Base-by-base conservation (phyloP, 1,139 yeast species). In the Saccharomyces pastorianus region DNA sequence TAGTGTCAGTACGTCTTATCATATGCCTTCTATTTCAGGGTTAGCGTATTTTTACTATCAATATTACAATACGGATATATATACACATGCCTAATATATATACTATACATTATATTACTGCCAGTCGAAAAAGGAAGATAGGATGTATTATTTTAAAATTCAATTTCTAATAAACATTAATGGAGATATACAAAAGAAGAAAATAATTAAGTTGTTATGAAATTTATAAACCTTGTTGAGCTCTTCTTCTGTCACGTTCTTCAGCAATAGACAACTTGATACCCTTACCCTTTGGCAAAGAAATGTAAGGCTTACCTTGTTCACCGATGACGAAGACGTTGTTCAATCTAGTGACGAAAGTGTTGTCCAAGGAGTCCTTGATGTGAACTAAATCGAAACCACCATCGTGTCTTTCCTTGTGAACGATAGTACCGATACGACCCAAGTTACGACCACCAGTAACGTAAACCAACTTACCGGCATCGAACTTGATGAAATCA, bases 371-470 rank as follows among this genome's bases (percentile, higher is more conserved):
- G 64, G 96, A 78, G 76, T 91, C 99, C 86, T 91, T 91, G 78
- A 91, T 85, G 88, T 91, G 98, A 71, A 91, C 97, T 77, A 91
- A 86, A 79, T 91, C 98, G 83, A 93, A 91, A 77, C 98, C 98
- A 77, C 99, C 99, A 77, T 91, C 96, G 84, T 91, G 99, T 81
- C 88, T 89, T 82, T 91, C 99, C 81, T 95, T 87, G 95, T 91
- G 96, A 70, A 86, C 82, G 76, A 91, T 90, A 69, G 88, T 90
- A 86, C 99, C 99, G 75, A 90, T 91, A 81, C 99, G 88, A 76
- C 99, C 99, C 95, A 91, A 85, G 87, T 89, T 90, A 81, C 96
- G 93, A 81, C 98, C 98, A 82, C 98, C 98, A 67, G 97, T 91
- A 76, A 88, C 95, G 95, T 90, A 91, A 67, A 86, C 96, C 75